Percentiles rank a stretch among this genome's conserved stretches.
Conservation (phyloP, 805 yeast genomes). For the Saccharomyces paradoxus region DNA sequence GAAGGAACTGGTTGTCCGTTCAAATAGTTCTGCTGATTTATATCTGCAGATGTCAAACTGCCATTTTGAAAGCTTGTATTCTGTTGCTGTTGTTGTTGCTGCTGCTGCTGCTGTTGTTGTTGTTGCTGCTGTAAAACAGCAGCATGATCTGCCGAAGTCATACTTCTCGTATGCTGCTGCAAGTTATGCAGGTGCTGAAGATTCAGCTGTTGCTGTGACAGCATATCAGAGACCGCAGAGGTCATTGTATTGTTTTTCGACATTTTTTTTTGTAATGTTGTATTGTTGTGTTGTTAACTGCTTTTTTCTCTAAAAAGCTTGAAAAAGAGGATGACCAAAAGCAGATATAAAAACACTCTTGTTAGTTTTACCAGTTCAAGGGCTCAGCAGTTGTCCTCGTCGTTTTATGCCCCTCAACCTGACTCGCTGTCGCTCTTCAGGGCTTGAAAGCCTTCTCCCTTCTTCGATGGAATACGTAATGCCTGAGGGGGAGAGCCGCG, state of each 20-base stretch:
- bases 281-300: background rate
- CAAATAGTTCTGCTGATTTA: background rate
- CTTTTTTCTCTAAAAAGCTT: background rate
- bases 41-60: background rate
- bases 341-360: background rate
- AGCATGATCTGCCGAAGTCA: slow-evolving; percentile 27
- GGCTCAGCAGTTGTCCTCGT: background rate
- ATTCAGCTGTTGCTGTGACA: slow-evolving; percentile 40
- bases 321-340: background rate
- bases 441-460: background rate
- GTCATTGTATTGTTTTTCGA: slow-evolving; percentile 33
- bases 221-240: slow-evolving; percentile 28
- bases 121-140: slow-evolving; percentile 3
- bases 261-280: slow-evolving; percentile 8
- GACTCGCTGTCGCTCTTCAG: background rate
- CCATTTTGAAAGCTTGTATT: background rate
- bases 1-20: background rate
- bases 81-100: slow-evolving; percentile 2
- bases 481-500: background rate
- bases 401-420: background rate
- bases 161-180: slow-evolving; percentile 37
- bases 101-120: slow-evolving; percentile 1
- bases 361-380: background rate
- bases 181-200: slow-evolving; percentile 39
- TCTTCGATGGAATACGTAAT: background rate